These are phyloP conservation scores for Pythium diclinum DNA, from an alignment of 352 stramenopile species.

Conservation along the genomic window DNA sequence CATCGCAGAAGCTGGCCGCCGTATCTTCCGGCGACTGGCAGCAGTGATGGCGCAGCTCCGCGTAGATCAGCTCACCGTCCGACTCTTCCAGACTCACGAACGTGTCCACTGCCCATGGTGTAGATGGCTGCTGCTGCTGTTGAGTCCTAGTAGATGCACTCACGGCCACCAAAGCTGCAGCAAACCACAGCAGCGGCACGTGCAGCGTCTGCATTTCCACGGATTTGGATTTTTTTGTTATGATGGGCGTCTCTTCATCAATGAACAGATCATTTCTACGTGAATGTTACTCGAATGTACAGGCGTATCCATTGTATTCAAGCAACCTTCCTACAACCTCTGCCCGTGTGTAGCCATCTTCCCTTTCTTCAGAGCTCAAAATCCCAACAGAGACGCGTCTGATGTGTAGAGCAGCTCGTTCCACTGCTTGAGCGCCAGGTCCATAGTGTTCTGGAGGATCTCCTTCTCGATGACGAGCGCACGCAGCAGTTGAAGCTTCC, in stretches of 20 bases:
- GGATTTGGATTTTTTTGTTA: neutral
- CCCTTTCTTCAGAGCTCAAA: neutral
- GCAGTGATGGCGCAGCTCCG: conserved; percentile 29
- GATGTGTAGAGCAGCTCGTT: conserved; percentile 39
- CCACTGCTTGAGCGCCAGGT: conserved; percentile 46
- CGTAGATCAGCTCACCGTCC: conserved; percentile 9
- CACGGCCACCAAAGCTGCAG: neutral
- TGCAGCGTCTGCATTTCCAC: neutral
- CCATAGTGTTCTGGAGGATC: conserved; percentile 51
- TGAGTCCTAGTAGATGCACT: neutral
- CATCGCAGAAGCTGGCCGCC: conserved; percentile 22
- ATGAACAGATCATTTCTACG: neutral
- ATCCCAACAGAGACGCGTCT: conserved; percentile 38
- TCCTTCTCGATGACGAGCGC: conserved; percentile 57
- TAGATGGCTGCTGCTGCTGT: too few relatives aligned
- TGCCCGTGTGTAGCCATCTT: conserved; percentile 13
- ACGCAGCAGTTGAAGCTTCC: conserved; percentile 34
- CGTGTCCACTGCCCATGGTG: conserved; percentile 26
- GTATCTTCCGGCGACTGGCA: conserved; percentile 15
- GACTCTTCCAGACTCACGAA: conserved; percentile 22
- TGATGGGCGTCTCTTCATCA: conserved; percentile 6
- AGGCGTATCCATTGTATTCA: conserved; percentile 16
- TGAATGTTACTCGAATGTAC: conserved; percentile 14
- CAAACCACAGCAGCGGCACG: neutral
- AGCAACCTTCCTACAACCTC: conserved; percentile 12